Evolutionary conservation across 176 grass and related monocot genomes (phyloP), one percentile per base, ranked within the genome.

Genomic region (Canna indica): DNA sequence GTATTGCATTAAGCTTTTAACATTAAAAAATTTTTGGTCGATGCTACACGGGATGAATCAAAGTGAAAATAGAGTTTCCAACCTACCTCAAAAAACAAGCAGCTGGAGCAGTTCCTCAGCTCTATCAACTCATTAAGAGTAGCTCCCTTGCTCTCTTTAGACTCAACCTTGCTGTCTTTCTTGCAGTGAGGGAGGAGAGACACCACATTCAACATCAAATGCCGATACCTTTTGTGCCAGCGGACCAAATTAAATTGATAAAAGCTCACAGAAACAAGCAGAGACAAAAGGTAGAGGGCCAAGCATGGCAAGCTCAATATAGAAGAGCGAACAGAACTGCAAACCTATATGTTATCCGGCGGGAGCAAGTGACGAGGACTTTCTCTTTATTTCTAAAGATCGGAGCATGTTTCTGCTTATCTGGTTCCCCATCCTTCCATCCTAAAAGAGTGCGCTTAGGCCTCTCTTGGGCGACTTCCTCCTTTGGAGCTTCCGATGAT

Each of bases 91-190:
- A 96, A 91, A 60, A 96, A 91, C 57, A 96, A 81, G 81, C 81
- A 81, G 67, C 86, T 88, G 16, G 92, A 91, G 66, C 86, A 99
- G 57, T 77, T 93, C 46, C 94, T 81, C 26, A 93, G 86, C 78
- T 99, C 89, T 27, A 99, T 30, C n/a, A 99, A 72, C 73, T 99
- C 89, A 77, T 99, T 90, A 0, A 99, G 86, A 20, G 90, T 79
- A 28, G 30, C 59, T 0, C 84, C 89, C 81, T 93, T 99, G 75
- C 86, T 99, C 82, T 92, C 80, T 79, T 90, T 93, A 1, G 89
- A 93, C 73, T 93, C 94, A 0, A 99, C 52, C 82, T 99, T 99
- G 82, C 86, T 99, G 71, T 99, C 94, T 75, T 93, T 99, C 80
- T 99, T 99, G 31, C 79, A 79, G 53, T 93, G 94, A 26, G 94